Evolutionary conservation across 129 eudicot species (phyloP).

Genomic region (Tagetes erecta): DNA sequence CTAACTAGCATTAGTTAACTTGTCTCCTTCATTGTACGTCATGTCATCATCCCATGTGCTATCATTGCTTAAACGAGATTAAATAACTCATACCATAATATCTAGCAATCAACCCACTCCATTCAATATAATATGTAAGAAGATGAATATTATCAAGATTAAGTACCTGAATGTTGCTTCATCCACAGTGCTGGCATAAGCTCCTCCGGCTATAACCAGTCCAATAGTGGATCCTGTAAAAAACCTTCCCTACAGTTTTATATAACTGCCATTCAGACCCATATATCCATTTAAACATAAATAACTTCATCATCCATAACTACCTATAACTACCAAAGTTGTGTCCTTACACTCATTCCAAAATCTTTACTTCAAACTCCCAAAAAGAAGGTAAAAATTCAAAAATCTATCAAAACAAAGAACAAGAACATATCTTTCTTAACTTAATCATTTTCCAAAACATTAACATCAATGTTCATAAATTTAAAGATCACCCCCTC

Average conservation of each 20-base stretch:
- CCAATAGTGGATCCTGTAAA: conserved; percentile 81
- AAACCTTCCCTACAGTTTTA: conserved; percentile 65
- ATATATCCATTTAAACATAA: background rate
- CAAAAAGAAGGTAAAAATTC: background rate
- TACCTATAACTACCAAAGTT: background rate
- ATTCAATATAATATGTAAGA: background rate
- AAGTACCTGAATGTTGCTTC: conserved; percentile 95
- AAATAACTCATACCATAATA: background rate
- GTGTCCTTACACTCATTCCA: background rate
- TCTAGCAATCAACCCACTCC: background rate
- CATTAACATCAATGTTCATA: conserved; percentile 1
- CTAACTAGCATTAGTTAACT: background rate
- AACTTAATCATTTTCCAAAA: background rate
- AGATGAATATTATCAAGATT: background rate
- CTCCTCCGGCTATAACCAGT: conserved; percentile 87
- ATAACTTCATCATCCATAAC: background rate
- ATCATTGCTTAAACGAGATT: background rate
- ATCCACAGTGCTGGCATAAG: conserved; percentile 99
- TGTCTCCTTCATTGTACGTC: background rate
- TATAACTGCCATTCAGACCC: conserved; percentile 21
- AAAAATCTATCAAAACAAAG: background rate
- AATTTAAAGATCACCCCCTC: no score
- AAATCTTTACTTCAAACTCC: background rate
- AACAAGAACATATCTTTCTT: background rate
- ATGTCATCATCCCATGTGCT: background rate